Evolutionary conservation across 1,284 basidiomycete species (phyloP).

Genomic region (Heterobasidion parviporum): DNA sequence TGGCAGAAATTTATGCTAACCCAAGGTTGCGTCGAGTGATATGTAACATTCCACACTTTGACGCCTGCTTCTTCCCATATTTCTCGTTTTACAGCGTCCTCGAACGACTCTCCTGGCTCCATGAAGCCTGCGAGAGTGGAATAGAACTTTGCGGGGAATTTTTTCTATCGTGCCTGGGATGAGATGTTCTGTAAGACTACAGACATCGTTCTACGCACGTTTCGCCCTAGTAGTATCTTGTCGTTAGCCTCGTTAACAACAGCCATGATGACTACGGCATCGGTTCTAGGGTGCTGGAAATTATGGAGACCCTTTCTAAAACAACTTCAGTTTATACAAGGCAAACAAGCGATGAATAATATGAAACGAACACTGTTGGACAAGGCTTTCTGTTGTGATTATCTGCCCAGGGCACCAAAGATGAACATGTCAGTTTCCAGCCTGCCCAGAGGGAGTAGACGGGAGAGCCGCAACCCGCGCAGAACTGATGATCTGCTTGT

Average conservation of each 20-base stretch:
- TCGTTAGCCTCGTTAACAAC: conserved; percentile 73
- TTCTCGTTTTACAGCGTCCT: conserved; percentile 90
- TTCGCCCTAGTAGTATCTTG: conserved; percentile 81
- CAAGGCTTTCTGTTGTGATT: conserved; percentile 56
- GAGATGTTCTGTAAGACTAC: background rate
- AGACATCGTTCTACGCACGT: conserved; percentile 38
- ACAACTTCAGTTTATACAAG: background rate
- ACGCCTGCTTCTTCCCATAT: conserved; percentile 95
- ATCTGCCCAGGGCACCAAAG: conserved; percentile 64
- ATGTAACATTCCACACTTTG: conserved; percentile 74
- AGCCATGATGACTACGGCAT: conserved; percentile 90
- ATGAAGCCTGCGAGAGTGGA: conserved; percentile 88
- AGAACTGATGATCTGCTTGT: conserved; percentile 49
- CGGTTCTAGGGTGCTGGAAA: conserved; percentile 83
- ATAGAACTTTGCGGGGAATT: conserved; percentile 68
- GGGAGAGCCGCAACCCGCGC: conserved; percentile 77
- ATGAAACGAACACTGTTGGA: conserved; percentile 48
- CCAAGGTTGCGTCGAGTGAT: conserved; percentile 86
- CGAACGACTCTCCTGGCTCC: conserved; percentile 91
- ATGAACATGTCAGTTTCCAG: conserved; percentile 85
- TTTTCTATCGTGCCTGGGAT: conserved; percentile 36
- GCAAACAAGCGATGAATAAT: background rate
- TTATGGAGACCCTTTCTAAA: conserved; percentile 78
- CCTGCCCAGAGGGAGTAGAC: conserved; percentile 91
- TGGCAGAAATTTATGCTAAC: conserved; percentile 26